phyloP scores from a whole-genome alignment of 2,329 filamentous ascomycete species.

The Gnomoniopsis smithogilvyi region DNA sequence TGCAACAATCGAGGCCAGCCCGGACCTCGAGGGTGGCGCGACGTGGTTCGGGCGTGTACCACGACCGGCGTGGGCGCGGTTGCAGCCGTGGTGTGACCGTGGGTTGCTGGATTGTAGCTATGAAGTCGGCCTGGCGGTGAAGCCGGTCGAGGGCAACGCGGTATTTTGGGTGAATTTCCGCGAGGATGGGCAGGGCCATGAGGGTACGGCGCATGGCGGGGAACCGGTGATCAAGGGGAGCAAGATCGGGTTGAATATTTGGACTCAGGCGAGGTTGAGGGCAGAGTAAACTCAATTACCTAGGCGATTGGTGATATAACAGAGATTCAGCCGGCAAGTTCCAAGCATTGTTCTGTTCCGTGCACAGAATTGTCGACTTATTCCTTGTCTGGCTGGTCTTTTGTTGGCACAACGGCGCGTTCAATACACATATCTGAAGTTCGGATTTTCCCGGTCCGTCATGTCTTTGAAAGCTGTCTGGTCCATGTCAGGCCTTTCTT shows the following conservation, averaged over 20 bases:
- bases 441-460: conserved; percentile 41
- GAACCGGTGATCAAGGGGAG: conserved; percentile 45
- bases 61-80: background rate
- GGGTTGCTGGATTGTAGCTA: conserved; percentile 14
- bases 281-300: conserved; percentile 28
- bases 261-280: conserved; percentile 36
- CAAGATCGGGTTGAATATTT: conserved; percentile 56
- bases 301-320: no score
- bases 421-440: conserved; percentile 38
- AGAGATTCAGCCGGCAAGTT: no score
- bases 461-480: conserved; percentile 38
- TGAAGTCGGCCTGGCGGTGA: conserved; percentile 41
- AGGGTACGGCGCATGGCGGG: conserved; percentile 54
- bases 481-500: conserved; percentile 26
- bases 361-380: no score
- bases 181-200: conserved; percentile 43
- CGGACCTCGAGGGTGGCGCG: conserved; percentile 3
- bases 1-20: conserved; percentile 1
- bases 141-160: conserved; percentile 47
- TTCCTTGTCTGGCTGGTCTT: no score
- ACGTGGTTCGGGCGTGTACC: conserved; percentile 13
- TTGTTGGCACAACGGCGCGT: background rate
- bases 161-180: conserved; percentile 58
- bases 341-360: no score
- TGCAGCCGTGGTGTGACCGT: conserved; percentile 4